Conservation (phyloP, 257 asterid genomes). For the Primulina huaijiensis region DNA sequence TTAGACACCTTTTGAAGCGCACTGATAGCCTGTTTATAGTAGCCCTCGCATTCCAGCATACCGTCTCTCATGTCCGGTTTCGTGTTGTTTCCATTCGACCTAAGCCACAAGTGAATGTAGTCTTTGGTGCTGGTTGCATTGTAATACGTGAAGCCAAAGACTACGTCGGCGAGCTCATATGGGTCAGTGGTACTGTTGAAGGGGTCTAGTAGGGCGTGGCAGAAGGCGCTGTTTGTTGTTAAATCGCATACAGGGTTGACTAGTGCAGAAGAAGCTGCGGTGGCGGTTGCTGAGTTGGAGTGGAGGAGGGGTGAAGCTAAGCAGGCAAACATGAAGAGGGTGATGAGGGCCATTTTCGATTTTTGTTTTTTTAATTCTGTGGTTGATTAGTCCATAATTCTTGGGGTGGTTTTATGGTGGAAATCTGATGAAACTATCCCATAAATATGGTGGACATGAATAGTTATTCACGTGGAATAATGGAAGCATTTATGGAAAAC, state of each 20-base stretch:
- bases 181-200: constrained; percentile 5
- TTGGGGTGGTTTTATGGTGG: background rate
- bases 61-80: background rate
- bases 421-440: background rate
- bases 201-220: constrained; percentile 29
- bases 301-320: constrained; percentile 4
- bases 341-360: constrained; percentile 21
- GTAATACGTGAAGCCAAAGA: constrained; percentile 16
- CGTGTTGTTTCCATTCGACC: background rate
- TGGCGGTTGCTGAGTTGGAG: constrained; percentile 1
- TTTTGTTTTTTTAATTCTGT: background rate
- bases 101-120: constrained; percentile 13
- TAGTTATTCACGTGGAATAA: too few relatives aligned
- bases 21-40: constrained; percentile 23
- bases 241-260: constrained; percentile 25
- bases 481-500: background rate
- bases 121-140: constrained; percentile 23
- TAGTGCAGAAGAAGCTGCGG: background rate
- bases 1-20: constrained; percentile 1
- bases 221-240: constrained; percentile 26
- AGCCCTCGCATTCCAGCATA: constrained; percentile 17
- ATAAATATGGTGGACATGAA: background rate
- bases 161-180: constrained; percentile 25
- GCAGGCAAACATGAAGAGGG: background rate
- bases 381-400: background rate